Evolutionary conservation across 441 rosid genomes (phyloP), one percentile per base, ranked within the genome.

Genomic region (Isatis lusitanica): DNA sequence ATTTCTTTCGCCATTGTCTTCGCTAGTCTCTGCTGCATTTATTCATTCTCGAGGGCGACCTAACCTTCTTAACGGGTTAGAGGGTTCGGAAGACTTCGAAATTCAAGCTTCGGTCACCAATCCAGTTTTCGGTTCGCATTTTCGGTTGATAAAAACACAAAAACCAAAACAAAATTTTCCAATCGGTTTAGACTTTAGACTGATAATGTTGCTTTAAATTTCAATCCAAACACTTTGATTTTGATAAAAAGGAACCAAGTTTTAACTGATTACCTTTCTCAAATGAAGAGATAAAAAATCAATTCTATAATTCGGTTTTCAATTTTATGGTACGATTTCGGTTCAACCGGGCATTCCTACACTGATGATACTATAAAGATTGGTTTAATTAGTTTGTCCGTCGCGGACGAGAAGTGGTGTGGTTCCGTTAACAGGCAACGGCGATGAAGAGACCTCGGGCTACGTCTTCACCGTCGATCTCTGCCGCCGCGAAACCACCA

Each of bases 391-490:
- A 18, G 24, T 47, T 21, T 7, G 24, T 18, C 67, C 62, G 53
- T 47, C 40, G 40, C 21, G 68, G 55, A 66, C 12, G 8, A 60
- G 5, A 1, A 24, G 11, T 53, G 40, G 13, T 24, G 55, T 52
- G 53, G 35, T 56, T 39, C 72, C 71, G 47, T 46, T 62, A 33
- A 50, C 70, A 56, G 11, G 48, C 40, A 56, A 76, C 74, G 73
- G 44, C 65, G 68, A 84, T 82, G 90, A 90, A 85, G 81, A 79
- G 85, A 69, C 57, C 88, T 17, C 83, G 89, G 26, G 47, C 59
- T 11, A 30, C 81, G 17, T 72, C 80, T 53, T 60, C 74, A 26
- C 50, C 84, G 44, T 68, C 80, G 13, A 74, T 64, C 55, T 24
- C 81, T 35, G 13, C 70, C 73, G 9, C 81, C 51, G 28, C 47